Percentiles rank a stretch among this genome's conserved stretches.
Conservation (phyloP, 805 yeast species). For the Wickerhamiella australiensis region DNA sequence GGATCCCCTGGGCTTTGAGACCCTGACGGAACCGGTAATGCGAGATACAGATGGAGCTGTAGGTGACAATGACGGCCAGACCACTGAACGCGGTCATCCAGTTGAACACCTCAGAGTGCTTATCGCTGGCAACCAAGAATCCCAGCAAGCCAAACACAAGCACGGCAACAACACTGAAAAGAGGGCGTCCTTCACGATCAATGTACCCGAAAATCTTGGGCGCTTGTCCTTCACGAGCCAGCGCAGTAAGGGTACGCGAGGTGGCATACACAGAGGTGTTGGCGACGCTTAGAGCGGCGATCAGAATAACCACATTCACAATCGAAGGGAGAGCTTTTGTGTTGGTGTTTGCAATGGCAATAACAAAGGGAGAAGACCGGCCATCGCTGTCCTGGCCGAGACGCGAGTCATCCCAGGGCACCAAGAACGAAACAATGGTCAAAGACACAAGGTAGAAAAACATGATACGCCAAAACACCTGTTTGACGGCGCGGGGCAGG, state of each 20-base stretch:
- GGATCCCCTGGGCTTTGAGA: slow-evolving; percentile 47
- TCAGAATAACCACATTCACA: slow-evolving; percentile 54
- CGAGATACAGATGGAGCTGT: slow-evolving; percentile 48
- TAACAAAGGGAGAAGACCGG: slow-evolving; percentile 66
- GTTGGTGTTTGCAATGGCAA: slow-evolving; percentile 55
- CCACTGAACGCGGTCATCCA: slow-evolving; percentile 60
- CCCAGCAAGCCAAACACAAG: slow-evolving; percentile 44
- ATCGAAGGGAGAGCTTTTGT: slow-evolving; percentile 52
- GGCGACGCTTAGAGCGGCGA: slow-evolving; percentile 59
- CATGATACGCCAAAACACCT: slow-evolving; percentile 62
- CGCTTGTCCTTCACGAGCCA: slow-evolving; percentile 52
- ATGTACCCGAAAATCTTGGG: slow-evolving; percentile 48
- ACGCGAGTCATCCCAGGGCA: slow-evolving; percentile 42
- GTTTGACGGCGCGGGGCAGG: slow-evolving; percentile 57
- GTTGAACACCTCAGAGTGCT: slow-evolving; percentile 44
- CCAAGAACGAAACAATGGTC: slow-evolving; percentile 47
- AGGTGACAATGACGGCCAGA: slow-evolving; percentile 47
- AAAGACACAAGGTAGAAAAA: slow-evolving; percentile 46
- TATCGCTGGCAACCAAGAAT: slow-evolving; percentile 43
- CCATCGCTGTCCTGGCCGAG: slow-evolving; percentile 41
- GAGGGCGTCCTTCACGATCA: slow-evolving; percentile 57
- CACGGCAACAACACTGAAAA: slow-evolving; percentile 42
- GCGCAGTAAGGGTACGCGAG: slow-evolving; percentile 52
- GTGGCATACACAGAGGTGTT: slow-evolving; percentile 60
- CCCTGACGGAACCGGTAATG: slow-evolving; percentile 58